phyloP scores from a whole-genome alignment of 139 green algal genomes.

The Pseudopediastrum boryanum region DNA sequence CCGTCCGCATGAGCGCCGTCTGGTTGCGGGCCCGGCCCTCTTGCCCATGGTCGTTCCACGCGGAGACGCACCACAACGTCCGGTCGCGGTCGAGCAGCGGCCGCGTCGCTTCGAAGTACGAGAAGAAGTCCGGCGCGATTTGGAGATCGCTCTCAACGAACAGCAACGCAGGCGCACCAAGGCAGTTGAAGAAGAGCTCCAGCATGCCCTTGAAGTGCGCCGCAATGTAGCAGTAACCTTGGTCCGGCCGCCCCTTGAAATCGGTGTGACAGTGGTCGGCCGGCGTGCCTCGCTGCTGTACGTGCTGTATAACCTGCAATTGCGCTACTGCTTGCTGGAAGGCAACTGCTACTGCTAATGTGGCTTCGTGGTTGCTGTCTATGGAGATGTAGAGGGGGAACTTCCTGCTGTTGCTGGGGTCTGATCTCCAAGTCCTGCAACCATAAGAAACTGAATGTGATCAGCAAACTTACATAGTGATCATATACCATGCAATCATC shows the following conservation, averaged over 20 bases:
- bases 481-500: too few relatives aligned
- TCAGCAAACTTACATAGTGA: too few relatives aligned
- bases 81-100: conserved; percentile 40
- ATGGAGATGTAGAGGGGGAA: too few relatives aligned
- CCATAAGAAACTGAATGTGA: too few relatives aligned
- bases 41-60: conserved; percentile 73
- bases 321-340: too few relatives aligned
- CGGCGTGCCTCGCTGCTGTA: too few relatives aligned
- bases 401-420: too few relatives aligned
- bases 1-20: conserved; percentile 52
- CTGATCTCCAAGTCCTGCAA: too few relatives aligned
- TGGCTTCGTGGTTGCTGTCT: too few relatives aligned
- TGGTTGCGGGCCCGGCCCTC: conserved; percentile 37
- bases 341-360: too few relatives aligned
- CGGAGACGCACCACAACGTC: conserved; percentile 22
- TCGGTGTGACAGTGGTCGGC: not conserved
- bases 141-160: conserved; percentile 65
- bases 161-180: not conserved
- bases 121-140: conserved; percentile 64
- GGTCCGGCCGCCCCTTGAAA: not conserved
- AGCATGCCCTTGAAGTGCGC: conserved; percentile 22
- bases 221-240: not conserved
- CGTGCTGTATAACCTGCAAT: too few relatives aligned
- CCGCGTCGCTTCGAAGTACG: conserved; percentile 52
- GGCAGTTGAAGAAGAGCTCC: conserved; percentile 13